phyloP scores from a whole-genome alignment of 148 eudicot genomes.

The Hydrangea macrophylla region DNA sequence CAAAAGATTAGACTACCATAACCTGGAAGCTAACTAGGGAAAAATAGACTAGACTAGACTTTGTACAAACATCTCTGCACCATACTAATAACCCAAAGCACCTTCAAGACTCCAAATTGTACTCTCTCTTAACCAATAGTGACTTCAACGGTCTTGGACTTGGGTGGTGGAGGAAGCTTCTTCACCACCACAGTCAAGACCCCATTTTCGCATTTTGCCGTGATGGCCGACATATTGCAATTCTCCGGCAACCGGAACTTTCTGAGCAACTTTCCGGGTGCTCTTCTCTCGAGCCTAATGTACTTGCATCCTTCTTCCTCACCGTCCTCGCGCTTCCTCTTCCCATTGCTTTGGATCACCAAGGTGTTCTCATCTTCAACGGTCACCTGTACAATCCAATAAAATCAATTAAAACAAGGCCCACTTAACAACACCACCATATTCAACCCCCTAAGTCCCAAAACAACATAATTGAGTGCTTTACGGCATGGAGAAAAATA shows the following conservation, averaged over 20 bases:
- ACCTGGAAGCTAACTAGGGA: no score
- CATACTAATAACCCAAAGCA: not conserved
- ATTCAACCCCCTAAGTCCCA: no score
- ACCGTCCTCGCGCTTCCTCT: slow-evolving; percentile 67
- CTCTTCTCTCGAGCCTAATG: slow-evolving; percentile 52
- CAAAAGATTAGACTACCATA: no score
- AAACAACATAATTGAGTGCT: no score
- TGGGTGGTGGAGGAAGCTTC: slow-evolving; percentile 61
- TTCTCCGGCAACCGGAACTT: slow-evolving; percentile 59
- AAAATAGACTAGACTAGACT: not conserved
- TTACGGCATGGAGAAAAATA: no score
- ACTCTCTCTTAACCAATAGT: slow-evolving; percentile 25
- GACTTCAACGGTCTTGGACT: slow-evolving; percentile 51
- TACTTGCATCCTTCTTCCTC: slow-evolving; percentile 67
- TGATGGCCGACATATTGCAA: slow-evolving; percentile 36
- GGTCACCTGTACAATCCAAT: no score
- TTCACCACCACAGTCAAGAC: slow-evolving; percentile 53
- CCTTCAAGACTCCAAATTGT: not conserved
- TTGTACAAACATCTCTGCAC: not conserved
- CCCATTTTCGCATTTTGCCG: slow-evolving; percentile 69
- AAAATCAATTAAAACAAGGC: no score
- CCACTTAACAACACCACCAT: no score
- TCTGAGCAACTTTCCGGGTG: slow-evolving; percentile 45
- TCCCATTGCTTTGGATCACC: slow-evolving; percentile 55
- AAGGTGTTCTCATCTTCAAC: slow-evolving; percentile 55